These are phyloP conservation scores for Casaregolazyma lundiana DNA, from an alignment of 1,139 yeast species.

Conservation along the genomic window DNA sequence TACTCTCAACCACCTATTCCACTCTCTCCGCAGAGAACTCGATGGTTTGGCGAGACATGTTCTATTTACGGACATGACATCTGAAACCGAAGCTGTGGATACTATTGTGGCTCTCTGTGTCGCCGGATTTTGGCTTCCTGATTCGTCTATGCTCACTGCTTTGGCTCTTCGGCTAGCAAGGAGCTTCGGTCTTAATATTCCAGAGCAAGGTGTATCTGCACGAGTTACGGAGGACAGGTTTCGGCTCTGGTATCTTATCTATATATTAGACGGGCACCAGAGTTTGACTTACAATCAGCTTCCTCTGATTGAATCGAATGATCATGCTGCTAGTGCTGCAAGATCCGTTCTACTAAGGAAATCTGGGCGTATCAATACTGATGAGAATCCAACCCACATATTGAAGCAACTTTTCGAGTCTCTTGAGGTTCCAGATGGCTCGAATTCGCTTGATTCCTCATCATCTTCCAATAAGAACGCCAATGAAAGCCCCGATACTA, in stretches of 20 bases:
- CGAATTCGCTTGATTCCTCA: conserved; percentile 1
- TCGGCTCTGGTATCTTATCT: conserved; percentile 64
- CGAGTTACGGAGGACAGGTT: conserved; percentile 32
- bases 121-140: conserved; percentile 67
- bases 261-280: conserved; percentile 66
- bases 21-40: conserved; percentile 40
- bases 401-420: background rate
- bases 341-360: conserved; percentile 3
- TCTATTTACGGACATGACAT: conserved; percentile 35
- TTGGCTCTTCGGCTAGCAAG: conserved; percentile 61
- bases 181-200: conserved; percentile 45
- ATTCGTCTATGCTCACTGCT: conserved; percentile 63
- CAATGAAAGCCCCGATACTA: conserved; percentile 24
- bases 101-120: conserved; percentile 59
- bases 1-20: conserved; percentile 37
- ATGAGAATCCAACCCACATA: background rate
- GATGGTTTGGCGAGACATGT: conserved; percentile 46
- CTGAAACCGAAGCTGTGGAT: conserved; percentile 51
- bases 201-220: conserved; percentile 12
- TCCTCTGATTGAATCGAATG: conserved; percentile 48
- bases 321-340: conserved; percentile 23
- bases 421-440: background rate
- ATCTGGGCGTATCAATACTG: background rate
- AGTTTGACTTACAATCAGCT: conserved; percentile 57
- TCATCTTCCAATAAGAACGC: background rate